phyloP scores from a whole-genome alignment of 768 basidiomycete genomes.

The Asterophora lycoperdoides region DNA sequence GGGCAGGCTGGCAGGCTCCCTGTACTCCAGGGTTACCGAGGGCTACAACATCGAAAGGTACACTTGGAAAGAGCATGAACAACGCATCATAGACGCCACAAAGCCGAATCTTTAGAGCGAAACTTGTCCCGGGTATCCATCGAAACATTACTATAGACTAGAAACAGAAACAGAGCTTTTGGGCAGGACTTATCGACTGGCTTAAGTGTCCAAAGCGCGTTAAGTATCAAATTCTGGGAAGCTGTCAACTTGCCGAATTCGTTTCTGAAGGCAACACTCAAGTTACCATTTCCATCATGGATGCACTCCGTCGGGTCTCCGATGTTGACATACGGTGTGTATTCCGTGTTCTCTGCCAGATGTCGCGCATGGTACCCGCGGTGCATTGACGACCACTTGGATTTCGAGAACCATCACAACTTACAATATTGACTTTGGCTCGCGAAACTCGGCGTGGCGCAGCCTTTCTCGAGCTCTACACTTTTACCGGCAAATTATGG shows the following conservation, averaged over 20 bases:
- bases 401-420: conserved; percentile 14
- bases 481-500: too few species aligned
- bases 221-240: too few species aligned
- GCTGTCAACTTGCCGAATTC: too few species aligned
- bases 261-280: too few species aligned
- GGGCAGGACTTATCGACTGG: too few species aligned
- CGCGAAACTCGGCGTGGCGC: too few species aligned
- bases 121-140: not conserved
- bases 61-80: conserved; percentile 38
- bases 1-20: conserved; percentile 49
- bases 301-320: not conserved
- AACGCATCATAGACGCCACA: conserved; percentile 4
- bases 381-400: conserved; percentile 7
- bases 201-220: too few species aligned
- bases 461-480: too few species aligned
- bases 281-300: too few species aligned
- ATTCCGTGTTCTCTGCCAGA: not conserved
- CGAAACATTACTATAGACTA: not conserved
- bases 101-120: too few species aligned
- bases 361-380: conserved; percentile 9
- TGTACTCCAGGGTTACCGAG: conserved; percentile 36
- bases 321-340: not conserved
- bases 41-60: conserved; percentile 56
- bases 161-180: not conserved
- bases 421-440: too few species aligned